Conservation (phyloP, 768 basidiomycete species). For the Hypsizygus marmoreus region DNA sequence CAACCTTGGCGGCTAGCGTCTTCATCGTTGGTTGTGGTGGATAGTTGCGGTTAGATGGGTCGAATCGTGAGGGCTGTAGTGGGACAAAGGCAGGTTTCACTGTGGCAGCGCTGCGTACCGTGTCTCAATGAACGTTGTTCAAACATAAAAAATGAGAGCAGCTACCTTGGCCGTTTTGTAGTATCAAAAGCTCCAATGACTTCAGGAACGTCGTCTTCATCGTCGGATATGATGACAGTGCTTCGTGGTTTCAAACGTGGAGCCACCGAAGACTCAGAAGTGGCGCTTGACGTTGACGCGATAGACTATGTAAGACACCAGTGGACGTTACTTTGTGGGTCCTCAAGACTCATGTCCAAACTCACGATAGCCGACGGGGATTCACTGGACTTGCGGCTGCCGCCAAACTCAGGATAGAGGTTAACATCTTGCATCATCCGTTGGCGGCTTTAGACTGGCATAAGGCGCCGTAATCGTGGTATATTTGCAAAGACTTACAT, state of each 20-base stretch:
- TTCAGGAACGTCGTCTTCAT: slow-evolving; percentile 32
- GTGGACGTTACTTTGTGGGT: not conserved
- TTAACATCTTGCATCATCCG: slow-evolving; percentile 30
- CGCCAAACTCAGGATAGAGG: slow-evolving; percentile 35
- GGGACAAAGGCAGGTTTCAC: slow-evolving; percentile 4
- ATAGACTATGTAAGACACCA: slow-evolving; percentile 23
- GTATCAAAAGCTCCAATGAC: slow-evolving; percentile 9
- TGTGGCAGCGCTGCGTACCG: not conserved
- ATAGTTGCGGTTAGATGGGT: slow-evolving; percentile 9
- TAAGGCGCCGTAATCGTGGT: not conserved
- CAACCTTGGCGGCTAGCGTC: not conserved
- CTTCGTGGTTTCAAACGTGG: slow-evolving; percentile 14
- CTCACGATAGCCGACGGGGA: slow-evolving; percentile 30
- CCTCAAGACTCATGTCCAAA: not conserved
- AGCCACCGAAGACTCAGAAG: slow-evolving; percentile 19
- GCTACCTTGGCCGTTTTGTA: slow-evolving; percentile 15
- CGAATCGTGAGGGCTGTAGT: slow-evolving; percentile 7
- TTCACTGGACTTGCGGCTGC: slow-evolving; percentile 20
- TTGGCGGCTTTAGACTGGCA: slow-evolving; percentile 26
- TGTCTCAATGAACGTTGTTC: not conserved
- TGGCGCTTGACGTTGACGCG: slow-evolving; percentile 26
- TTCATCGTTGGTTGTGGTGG: slow-evolving; percentile 10
- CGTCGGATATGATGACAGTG: slow-evolving; percentile 37
- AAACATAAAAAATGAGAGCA: not conserved
- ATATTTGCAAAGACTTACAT: slow-evolving; percentile 23